Conservation (phyloP, 2,329 filamentous ascomycete genomes). For the Epichloe aotearoae region DNA sequence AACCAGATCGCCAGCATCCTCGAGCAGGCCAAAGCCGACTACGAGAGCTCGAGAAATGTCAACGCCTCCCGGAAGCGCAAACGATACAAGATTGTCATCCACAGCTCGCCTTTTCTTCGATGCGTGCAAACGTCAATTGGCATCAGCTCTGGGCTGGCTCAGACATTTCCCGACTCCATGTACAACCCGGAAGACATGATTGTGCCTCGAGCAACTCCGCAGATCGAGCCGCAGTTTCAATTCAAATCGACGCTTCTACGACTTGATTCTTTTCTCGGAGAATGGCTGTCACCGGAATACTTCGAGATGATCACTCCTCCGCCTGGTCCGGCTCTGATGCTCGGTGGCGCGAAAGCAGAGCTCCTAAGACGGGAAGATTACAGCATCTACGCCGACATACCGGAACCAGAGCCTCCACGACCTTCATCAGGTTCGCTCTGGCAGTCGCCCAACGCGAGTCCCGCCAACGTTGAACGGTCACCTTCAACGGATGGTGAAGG, state of each 20-base stretch:
- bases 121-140: conserved; percentile 88
- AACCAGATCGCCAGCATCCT: conserved; percentile 67
- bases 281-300: conserved; percentile 91
- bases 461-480: conserved; percentile 9
- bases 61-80: conserved; percentile 28
- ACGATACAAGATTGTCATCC: conserved; percentile 69
- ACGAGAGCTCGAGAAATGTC: conserved; percentile 19
- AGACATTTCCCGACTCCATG: conserved; percentile 26
- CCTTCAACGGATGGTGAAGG: conserved; percentile 15
- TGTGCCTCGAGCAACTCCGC: conserved; percentile 18
- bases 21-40: conserved; percentile 35
- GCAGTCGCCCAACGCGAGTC: conserved; percentile 19
- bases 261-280: conserved; percentile 83
- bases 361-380: conserved; percentile 66
- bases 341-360: conserved; percentile 78
- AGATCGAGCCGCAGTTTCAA: conserved; percentile 12
- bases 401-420: conserved; percentile 11
- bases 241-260: conserved; percentile 53
- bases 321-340: conserved; percentile 73
- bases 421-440: conserved; percentile 17
- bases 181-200: conserved; percentile 22
- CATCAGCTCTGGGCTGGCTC: conserved; percentile 72
- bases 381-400: conserved; percentile 26
- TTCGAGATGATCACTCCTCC: conserved; percentile 87
- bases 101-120: conserved; percentile 85